Conservation (phyloP, 306 rosid genomes). For the Vigna nakashimae region DNA sequence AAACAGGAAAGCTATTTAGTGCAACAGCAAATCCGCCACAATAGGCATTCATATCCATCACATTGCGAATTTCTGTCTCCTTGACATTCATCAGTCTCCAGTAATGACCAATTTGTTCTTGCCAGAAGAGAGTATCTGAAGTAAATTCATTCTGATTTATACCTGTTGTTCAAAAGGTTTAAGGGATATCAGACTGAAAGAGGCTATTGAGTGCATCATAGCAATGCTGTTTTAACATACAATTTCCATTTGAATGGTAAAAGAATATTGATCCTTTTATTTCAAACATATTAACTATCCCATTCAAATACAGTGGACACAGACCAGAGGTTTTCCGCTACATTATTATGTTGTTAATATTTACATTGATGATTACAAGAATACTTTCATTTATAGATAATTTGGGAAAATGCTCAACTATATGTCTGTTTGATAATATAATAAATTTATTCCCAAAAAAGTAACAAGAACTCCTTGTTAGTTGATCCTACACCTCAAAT, state of each 20-base stretch:
- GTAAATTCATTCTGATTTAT: conserved; percentile 66
- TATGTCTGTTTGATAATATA: background rate
- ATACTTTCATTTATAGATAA: background rate
- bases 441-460: background rate
- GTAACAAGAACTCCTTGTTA: background rate
- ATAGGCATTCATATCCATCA: conserved; percentile 93
- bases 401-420: conserved; percentile 7
- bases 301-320: background rate
- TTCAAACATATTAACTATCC: background rate
- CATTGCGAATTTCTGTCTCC: conserved; percentile 74
- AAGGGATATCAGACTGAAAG: conserved; percentile 40
- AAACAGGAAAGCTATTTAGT: conserved; percentile 63
- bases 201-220: conserved; percentile 13
- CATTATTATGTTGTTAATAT: conserved; percentile 13
- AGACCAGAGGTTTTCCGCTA: background rate
- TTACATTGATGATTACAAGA: background rate
- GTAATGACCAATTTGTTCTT: conserved; percentile 72
- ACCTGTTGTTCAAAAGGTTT: conserved; percentile 55
- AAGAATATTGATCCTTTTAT: conserved; percentile 18
- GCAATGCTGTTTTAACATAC: conserved; percentile 16
- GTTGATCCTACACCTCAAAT: background rate
- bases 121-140: conserved; percentile 71
- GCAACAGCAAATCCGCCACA: conserved; percentile 88
- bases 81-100: conserved; percentile 75
- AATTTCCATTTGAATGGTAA: background rate